These are phyloP conservation scores for Cardiospermum halicacabum DNA, from an alignment of 345 rosid species.

Conservation along the genomic window DNA sequence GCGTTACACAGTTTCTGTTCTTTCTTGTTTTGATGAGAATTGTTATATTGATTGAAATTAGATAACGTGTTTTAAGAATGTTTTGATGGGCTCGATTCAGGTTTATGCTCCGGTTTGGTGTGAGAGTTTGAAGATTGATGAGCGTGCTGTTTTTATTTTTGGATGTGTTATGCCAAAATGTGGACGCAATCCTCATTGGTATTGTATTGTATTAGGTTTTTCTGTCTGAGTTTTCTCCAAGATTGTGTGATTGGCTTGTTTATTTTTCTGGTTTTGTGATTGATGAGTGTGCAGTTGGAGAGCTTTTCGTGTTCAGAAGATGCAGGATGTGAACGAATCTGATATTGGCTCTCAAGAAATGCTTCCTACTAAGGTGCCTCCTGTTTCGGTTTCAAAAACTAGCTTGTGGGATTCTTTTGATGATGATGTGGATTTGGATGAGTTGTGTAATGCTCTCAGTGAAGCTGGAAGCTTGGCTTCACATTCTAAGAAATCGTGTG, in stretches of 20 bases:
- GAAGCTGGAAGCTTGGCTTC: slow-evolving; percentile 55
- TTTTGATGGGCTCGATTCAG: slow-evolving; percentile 18
- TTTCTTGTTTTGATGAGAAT: not conserved
- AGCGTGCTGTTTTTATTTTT: slow-evolving; percentile 63
- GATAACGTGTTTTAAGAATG: not conserved
- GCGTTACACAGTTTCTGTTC: too few relatives aligned
- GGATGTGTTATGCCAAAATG: slow-evolving; percentile 59
- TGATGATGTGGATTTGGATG: slow-evolving; percentile 64
- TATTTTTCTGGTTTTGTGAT: not conserved
- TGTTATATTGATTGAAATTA: not conserved
- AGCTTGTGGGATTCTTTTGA: slow-evolving; percentile 49
- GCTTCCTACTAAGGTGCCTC: slow-evolving; percentile 15
- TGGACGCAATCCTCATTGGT: slow-evolving; percentile 62
- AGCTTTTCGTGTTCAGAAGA: slow-evolving; percentile 69
- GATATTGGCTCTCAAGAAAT: slow-evolving; percentile 8
- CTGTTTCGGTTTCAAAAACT: slow-evolving; percentile 35
- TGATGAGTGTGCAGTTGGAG: slow-evolving; percentile 59
- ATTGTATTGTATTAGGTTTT: slow-evolving; percentile 1
- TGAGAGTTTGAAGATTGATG: slow-evolving; percentile 38
- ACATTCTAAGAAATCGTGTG: slow-evolving; percentile 32
- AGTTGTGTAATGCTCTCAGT: slow-evolving; percentile 55
- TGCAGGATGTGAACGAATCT: slow-evolving; percentile 21
- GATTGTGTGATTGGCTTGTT: not conserved
- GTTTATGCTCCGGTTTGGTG: slow-evolving; percentile 70
- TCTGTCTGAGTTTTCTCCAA: not conserved